phyloP scores from a whole-genome alignment of 768 basidiomycete species.

The Trametes cinnabarina region DNA sequence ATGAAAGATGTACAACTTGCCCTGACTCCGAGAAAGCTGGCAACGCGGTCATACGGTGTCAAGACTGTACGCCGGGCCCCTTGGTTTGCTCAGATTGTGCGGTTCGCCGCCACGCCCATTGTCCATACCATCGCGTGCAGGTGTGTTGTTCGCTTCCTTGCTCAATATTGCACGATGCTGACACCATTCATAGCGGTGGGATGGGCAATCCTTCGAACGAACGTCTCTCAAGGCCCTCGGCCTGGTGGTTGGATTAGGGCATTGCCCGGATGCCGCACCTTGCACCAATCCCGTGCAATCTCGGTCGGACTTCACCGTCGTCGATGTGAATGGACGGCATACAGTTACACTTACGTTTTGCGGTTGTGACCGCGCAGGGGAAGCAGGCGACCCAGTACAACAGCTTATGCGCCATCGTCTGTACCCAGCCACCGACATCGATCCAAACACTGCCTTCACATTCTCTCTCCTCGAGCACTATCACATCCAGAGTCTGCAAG shows the following conservation, averaged over 20 bases:
- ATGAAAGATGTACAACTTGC: not conserved
- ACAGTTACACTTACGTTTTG: not conserved
- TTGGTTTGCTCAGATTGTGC: not conserved
- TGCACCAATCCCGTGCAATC: not conserved
- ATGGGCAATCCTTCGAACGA: not conserved
- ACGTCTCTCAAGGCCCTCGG: not conserved
- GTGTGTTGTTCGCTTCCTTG: not conserved
- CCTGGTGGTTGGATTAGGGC: not conserved
- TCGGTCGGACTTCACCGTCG: not conserved
- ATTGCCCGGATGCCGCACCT: not conserved
- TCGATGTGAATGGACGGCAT: conserved; percentile 1
- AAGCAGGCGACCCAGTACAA: not conserved
- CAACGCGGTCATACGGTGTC: not conserved
- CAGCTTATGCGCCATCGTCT: not conserved
- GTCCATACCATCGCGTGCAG: not conserved
- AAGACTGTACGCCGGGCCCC: not conserved
- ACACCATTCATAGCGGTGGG: not conserved
- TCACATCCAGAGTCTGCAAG: conserved; percentile 35
- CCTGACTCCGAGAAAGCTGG: no score
- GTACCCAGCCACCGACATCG: not conserved
- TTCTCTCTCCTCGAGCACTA: conserved; percentile 1
- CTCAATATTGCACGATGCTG: not conserved
- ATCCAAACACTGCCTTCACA: not conserved
- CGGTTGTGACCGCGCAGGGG: not conserved
- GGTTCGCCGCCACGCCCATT: not conserved